Evolutionary conservation across 2,329 filamentous ascomycete species (phyloP).

Genomic region (Tolypocladium capitatum): DNA sequence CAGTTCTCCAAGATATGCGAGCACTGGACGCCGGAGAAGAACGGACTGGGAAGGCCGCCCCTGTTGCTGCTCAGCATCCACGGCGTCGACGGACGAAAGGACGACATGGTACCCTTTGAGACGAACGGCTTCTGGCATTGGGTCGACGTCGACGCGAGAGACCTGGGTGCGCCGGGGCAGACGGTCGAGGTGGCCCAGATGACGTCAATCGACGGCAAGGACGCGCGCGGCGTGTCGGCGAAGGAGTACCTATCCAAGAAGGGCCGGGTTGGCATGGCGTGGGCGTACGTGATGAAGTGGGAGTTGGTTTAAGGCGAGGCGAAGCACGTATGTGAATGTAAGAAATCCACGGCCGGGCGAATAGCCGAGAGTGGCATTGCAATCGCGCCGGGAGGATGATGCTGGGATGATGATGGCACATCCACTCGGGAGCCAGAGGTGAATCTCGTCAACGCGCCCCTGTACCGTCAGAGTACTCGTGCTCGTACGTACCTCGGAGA

Average conservation of each 20-base stretch:
- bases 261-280: constrained; percentile 31
- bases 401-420: not conserved
- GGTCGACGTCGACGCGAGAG: constrained; percentile 54
- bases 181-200: constrained; percentile 52
- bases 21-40: constrained; percentile 65
- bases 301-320: constrained; percentile 26
- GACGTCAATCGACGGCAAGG: constrained; percentile 29
- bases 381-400: too few relatives aligned
- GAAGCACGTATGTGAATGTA: not conserved
- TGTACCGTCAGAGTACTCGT: too few relatives aligned
- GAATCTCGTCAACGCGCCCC: too few relatives aligned
- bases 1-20: constrained; percentile 67
- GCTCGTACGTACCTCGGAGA: too few relatives aligned
- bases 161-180: constrained; percentile 58
- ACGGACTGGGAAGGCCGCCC: constrained; percentile 52
- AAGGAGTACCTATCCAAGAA: constrained; percentile 30
- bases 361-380: not conserved
- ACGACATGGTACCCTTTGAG: constrained; percentile 57
- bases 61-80: constrained; percentile 57
- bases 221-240: constrained; percentile 35
- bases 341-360: not conserved
- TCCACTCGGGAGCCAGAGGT: not conserved
- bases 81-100: constrained; percentile 51
- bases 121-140: constrained; percentile 75
- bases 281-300: constrained; percentile 34